Conservation (phyloP, 257 asterid genomes). For the Solanum paucissectum region DNA sequence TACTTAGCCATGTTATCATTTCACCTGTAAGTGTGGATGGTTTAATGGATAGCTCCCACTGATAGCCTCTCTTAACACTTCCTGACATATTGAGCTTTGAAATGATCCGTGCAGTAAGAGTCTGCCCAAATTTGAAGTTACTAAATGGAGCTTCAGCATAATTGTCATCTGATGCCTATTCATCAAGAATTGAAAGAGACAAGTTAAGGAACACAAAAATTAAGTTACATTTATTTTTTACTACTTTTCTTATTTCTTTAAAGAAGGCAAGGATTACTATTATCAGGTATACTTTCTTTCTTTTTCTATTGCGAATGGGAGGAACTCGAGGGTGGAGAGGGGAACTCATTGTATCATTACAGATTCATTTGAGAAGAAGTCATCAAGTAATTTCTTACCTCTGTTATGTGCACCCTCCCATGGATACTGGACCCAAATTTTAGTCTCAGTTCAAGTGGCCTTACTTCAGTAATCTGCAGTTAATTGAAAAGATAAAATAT, state of each 20-base stretch:
- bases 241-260: neutral
- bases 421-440: constrained; percentile 78
- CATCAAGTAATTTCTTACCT: constrained; percentile 34
- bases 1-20: neutral
- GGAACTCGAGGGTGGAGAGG: neutral
- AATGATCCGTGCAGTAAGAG: constrained; percentile 59
- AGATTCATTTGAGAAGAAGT: neutral
- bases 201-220: neutral
- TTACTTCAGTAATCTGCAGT: constrained; percentile 77
- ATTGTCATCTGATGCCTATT: constrained; percentile 58
- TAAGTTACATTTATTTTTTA: neutral
- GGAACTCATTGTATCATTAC: neutral
- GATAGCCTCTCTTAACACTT: constrained; percentile 30
- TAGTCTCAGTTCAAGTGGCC: constrained; percentile 73
- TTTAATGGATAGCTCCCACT: constrained; percentile 75
- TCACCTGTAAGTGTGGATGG: constrained; percentile 67
- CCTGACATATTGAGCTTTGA: constrained; percentile 44
- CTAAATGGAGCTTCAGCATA: constrained; percentile 55
- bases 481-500: neutral
- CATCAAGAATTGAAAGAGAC: neutral
- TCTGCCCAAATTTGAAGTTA: constrained; percentile 59
- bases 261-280: neutral
- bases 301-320: neutral
- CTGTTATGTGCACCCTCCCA: constrained; percentile 89
- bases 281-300: neutral